These are phyloP conservation scores for Heliamphora exappendiculata DNA, from an alignment of 148 eudicot genomes.

Conservation along the genomic window DNA sequence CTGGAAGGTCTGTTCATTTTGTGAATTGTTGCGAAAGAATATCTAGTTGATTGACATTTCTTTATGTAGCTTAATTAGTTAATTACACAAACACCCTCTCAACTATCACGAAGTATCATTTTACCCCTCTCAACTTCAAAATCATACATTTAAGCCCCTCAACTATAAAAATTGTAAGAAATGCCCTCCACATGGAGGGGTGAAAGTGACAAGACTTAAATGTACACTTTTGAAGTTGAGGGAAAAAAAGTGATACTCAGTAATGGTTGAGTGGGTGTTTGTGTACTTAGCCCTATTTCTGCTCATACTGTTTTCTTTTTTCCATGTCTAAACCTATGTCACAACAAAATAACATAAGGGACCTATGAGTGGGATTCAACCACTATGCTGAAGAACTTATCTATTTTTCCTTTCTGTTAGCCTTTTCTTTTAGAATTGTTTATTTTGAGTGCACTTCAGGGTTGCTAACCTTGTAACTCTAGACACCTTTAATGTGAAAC, in stretches of 20 bases:
- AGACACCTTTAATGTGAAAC: neutral
- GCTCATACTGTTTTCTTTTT: neutral
- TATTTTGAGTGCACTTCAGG: neutral
- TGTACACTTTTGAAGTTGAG: too few relatives aligned
- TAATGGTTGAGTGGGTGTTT: too few relatives aligned
- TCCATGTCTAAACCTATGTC: neutral
- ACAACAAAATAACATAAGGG: neutral
- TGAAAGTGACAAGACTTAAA: too few relatives aligned
- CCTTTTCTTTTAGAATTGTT: neutral
- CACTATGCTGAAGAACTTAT: neutral
- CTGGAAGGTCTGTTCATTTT: slow-evolving; percentile 59
- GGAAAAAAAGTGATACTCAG: too few relatives aligned
- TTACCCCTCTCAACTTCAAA: too few relatives aligned
- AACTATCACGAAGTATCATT: too few relatives aligned
- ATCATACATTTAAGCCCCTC: too few relatives aligned
- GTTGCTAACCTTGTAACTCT: neutral
- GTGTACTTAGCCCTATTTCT: slow-evolving; percentile 15
- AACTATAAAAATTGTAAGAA: too few relatives aligned
- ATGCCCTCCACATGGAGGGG: too few relatives aligned
- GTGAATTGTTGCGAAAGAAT: neutral
- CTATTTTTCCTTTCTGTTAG: neutral
- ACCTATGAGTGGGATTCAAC: neutral
- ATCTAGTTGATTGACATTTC: too few relatives aligned
- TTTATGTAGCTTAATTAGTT: too few relatives aligned
- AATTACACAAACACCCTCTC: too few relatives aligned